Evolutionary conservation across 306 rosid species (phyloP).

Genomic region (Potentilla sterilis): DNA sequence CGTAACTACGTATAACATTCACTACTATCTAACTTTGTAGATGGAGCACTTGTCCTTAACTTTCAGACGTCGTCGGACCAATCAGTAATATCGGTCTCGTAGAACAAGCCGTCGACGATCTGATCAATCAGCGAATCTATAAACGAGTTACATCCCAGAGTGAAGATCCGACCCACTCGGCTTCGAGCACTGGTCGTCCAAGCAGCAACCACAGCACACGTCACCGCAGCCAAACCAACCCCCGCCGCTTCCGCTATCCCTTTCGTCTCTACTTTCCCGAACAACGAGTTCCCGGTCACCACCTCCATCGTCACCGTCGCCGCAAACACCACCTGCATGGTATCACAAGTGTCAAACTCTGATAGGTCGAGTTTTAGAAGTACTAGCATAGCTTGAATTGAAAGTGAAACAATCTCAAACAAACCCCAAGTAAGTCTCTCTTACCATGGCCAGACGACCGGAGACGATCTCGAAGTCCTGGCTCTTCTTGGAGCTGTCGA

Average conservation of each 20-base stretch:
- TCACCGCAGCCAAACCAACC: constrained; percentile 70
- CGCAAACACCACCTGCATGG: constrained; percentile 69
- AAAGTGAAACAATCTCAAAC: background rate
- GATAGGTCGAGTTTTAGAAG: background rate
- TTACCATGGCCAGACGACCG: constrained; percentile 95
- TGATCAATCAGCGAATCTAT: constrained; percentile 78
- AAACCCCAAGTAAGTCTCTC: background rate
- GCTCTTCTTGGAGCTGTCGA: constrained; percentile 81
- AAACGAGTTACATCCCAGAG: constrained; percentile 56
- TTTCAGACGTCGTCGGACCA: constrained; percentile 58
- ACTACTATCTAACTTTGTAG: background rate
- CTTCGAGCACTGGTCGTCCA: constrained; percentile 72
- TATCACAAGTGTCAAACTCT: background rate
- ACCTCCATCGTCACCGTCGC: constrained; percentile 64
- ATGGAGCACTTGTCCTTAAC: background rate
- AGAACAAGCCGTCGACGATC: constrained; percentile 84
- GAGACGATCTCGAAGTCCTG: constrained; percentile 88
- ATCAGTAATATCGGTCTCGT: constrained; percentile 46
- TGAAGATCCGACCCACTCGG: constrained; percentile 69
- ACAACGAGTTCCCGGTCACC: constrained; percentile 76
- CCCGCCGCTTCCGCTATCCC: constrained; percentile 81
- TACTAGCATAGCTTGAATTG: background rate
- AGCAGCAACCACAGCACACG: constrained; percentile 65
- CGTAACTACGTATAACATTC: background rate
- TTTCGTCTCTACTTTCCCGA: constrained; percentile 66